phyloP scores from a whole-genome alignment of 23 red algal species.

The Cyanidioschyzon merolae region DNA sequence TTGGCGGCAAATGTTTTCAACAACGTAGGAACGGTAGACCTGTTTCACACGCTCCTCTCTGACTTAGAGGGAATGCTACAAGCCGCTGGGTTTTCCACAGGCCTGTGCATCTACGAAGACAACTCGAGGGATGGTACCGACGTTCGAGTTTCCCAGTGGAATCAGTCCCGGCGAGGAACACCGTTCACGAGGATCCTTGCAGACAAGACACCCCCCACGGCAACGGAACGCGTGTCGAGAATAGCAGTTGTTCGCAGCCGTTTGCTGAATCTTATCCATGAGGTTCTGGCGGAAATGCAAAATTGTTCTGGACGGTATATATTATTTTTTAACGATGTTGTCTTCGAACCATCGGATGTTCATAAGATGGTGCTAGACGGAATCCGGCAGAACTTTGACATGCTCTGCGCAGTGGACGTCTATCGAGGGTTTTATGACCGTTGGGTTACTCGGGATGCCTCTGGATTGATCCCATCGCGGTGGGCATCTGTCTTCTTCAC shows the following conservation, averaged over 20 bases:
- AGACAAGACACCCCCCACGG: neutral
- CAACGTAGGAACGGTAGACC: neutral
- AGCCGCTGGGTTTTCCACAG: neutral
- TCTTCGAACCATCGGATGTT: neutral
- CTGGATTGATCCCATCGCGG: neutral
- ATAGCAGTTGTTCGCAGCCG: neutral
- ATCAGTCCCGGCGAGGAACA: neutral
- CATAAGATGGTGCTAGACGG: neutral
- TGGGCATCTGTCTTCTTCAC: neutral
- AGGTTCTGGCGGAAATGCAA: neutral
- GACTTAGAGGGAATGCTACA: neutral
- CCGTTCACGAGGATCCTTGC: neutral
- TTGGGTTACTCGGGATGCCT: neutral
- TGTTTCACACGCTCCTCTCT: neutral
- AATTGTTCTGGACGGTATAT: neutral
- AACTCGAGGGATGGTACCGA: neutral
- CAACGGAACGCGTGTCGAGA: neutral
- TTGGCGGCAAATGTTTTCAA: neutral
- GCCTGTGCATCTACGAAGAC: neutral
- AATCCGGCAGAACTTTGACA: neutral
- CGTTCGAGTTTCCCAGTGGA: neutral
- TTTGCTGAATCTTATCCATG: neutral
- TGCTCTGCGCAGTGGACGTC: neutral
- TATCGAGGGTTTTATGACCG: neutral
- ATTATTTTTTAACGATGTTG: neutral